phyloP scores from a whole-genome alignment of 441 rosid species.

The Gossypium trilobum region DNA sequence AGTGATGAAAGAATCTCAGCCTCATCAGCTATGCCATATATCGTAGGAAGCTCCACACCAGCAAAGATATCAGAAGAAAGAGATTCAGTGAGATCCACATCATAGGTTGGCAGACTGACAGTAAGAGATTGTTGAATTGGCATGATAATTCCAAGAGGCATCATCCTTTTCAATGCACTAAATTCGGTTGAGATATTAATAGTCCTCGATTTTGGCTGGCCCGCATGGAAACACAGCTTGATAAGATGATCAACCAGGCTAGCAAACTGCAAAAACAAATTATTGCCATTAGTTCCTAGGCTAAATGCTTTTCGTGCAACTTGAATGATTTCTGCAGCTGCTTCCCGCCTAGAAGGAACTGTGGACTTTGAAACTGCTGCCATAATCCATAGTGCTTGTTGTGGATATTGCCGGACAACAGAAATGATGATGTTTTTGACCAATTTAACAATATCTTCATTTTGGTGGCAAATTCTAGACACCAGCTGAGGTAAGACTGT shows the following conservation, averaged over 20 bases:
- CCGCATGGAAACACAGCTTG: constrained; percentile 82
- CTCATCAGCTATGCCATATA: constrained; percentile 84
- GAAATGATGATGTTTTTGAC: constrained; percentile 75
- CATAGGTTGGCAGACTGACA: constrained; percentile 65
- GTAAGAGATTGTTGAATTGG: constrained; percentile 94
- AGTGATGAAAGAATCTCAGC: constrained; percentile 99
- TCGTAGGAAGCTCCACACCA: constrained; percentile 76
- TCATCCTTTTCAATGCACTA: constrained; percentile 96
- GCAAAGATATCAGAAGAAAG: constrained; percentile 66
- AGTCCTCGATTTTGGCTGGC: constrained; percentile 72
- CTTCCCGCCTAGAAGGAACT: constrained; percentile 86
- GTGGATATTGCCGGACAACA: constrained; percentile 86
- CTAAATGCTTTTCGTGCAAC: constrained; percentile 75
- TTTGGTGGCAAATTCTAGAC: constrained; percentile 98
- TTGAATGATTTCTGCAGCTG: constrained; percentile 91
- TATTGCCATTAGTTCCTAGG: constrained; percentile 66
- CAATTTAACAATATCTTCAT: constrained; percentile 69
- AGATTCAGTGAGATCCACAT: constrained; percentile 37
- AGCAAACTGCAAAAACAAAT: constrained; percentile 86
- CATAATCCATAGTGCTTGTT: constrained; percentile 94
- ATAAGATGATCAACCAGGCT: constrained; percentile 81
- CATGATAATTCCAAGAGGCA: constrained; percentile 91
- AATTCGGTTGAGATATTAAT: constrained; percentile 91
- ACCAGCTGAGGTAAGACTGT: constrained; percentile 92
- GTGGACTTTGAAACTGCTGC: constrained; percentile 97